Evolutionary conservation across 2,329 filamentous ascomycete genomes (phyloP), one percentile per base, ranked within the genome.

Genomic region (Talaromyces sp.): DNA sequence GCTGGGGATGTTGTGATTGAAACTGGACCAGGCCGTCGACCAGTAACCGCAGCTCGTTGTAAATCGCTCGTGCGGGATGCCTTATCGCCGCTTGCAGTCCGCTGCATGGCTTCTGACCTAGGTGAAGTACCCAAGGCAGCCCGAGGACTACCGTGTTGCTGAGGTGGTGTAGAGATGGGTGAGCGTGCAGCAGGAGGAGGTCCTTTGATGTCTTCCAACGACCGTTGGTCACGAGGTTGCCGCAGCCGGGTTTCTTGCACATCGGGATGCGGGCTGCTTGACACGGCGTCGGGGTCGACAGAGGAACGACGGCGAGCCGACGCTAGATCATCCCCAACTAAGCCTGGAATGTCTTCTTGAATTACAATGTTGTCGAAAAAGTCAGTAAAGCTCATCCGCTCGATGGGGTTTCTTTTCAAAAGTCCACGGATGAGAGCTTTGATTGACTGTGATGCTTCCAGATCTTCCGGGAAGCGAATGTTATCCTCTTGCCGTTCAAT

Each of bases 401-500:
- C 91, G 5, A 91, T 86, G 0, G 95, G 92, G 63, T 88, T 93
- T 62, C 91, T 87, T 79, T 93, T 97, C 65, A 99, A 79, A 17
- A 99, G 82, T 44, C 83, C 84, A 51, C 91, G 86, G 62, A 97
- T 92, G 19, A 97, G 79, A 25, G 83, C 81, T 75, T 96, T 96
- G 78, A 97, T 86, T 10, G 90, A 88, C 55, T 87, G 77, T 66
- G 86, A 93, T 63, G 91, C 85, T 55, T 84, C 80, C 33, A 86
- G 84, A 56, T 92, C 90, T 67, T 86, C 85, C 0, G 89, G 86
- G 67, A 98, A 98, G 65, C 84, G 87, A 75, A 98, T 96, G 64
- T 85, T 82, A 72, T 98, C 93, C 65, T 96, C 89, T 19, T 89
- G 88, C 63, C 88, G 88, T 74, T 98, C 93, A 66, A 99, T 99